These are phyloP conservation scores for Cephalotrichum gorgonifer DNA, from an alignment of 2,329 filamentous ascomycete species.

Conservation along the genomic window DNA sequence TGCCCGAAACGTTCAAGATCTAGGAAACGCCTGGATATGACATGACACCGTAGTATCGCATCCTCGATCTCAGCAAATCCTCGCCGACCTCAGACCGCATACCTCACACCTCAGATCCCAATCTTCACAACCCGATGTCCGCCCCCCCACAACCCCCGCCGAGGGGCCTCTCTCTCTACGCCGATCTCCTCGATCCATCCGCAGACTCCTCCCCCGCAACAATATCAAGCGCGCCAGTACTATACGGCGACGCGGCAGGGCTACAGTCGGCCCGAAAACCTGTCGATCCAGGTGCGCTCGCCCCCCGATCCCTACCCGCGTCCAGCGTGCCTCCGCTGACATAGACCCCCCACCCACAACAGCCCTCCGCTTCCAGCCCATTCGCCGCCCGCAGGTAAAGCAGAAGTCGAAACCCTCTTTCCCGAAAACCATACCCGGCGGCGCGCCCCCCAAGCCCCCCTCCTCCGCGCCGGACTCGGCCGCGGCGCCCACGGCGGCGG, in stretches of 20 bases:
- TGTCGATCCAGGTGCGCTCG: conserved; percentile 26
- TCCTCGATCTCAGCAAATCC: too few species aligned
- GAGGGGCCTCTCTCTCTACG: conserved; percentile 65
- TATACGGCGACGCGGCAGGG: conserved; percentile 49
- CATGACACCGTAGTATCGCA: too few species aligned
- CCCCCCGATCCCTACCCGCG: neutral
- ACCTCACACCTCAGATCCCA: neutral
- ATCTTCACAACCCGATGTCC: neutral
- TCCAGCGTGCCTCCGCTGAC: neutral
- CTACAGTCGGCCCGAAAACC: conserved; percentile 49
- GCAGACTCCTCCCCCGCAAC: conserved; percentile 37
- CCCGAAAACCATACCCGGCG: conserved; percentile 28
- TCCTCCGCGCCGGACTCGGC: conserved; percentile 17
- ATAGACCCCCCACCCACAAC: conserved; percentile 21
- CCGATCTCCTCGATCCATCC: conserved; percentile 62
- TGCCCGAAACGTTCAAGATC: neutral
- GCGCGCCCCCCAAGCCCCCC: conserved; percentile 17
- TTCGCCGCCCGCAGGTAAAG: conserved; percentile 61
- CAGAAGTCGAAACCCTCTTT: conserved; percentile 52
- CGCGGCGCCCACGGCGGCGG: conserved; percentile 24
- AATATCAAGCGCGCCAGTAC: conserved; percentile 67
- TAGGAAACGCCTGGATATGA: neutral
- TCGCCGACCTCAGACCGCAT: neutral
- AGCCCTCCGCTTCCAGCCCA: conserved; percentile 77
- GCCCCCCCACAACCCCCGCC: conserved; percentile 25